Conservation (phyloP, 257 asterid species). For the Solanum pennellii region DNA sequence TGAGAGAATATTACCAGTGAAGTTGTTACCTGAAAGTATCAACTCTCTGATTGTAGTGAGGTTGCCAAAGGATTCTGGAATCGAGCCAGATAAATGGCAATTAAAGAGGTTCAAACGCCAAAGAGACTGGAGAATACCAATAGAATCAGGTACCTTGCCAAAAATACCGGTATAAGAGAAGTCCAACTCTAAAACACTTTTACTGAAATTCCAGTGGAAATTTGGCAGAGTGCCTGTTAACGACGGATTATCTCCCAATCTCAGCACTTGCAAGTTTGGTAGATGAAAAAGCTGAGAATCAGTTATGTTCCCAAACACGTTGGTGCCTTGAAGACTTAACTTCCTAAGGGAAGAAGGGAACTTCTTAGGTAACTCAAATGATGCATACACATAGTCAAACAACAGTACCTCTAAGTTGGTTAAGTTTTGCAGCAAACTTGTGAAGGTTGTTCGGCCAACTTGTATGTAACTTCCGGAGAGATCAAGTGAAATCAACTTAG, state of each 20-base stretch:
- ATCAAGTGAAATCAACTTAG: neutral
- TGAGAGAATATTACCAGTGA: neutral
- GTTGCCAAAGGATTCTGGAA: neutral
- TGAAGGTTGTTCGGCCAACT: neutral
- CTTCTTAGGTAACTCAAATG: neutral
- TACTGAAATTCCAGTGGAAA: no score
- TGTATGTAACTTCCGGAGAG: neutral
- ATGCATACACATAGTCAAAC: rapidly evolving
- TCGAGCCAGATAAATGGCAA: no score
- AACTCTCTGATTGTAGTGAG: neutral
- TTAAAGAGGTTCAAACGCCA: no score
- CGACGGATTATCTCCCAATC: rapidly evolving
- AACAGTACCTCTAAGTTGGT: neutral
- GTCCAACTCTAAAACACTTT: no score
- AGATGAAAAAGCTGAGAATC: no score
- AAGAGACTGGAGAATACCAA: no score
- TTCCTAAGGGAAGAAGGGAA: neutral
- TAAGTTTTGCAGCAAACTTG: neutral
- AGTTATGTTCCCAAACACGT: neutral
- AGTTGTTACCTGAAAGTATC: neutral
- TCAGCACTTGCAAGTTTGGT: no score
- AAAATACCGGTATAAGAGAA: no score
- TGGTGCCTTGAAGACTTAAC: neutral
- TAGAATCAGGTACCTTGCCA: no score
- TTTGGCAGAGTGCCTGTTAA: no score